These are phyloP conservation scores for Datura wrightii DNA, from an alignment of 257 asterid species.

Conservation along the genomic window DNA sequence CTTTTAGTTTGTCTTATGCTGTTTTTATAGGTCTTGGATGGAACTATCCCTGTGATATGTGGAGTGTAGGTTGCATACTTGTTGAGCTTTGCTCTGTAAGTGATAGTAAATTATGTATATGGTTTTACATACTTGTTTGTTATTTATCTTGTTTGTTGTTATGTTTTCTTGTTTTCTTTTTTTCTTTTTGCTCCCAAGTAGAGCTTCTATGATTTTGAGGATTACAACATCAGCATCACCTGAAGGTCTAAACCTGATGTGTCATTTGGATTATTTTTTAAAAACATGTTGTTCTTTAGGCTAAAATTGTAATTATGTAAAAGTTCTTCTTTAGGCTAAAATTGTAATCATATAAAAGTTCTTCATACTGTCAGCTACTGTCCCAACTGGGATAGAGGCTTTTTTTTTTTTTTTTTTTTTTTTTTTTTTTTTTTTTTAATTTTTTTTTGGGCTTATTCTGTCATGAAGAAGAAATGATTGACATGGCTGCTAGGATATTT, in stretches of 20 bases:
- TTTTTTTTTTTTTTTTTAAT: too few species aligned
- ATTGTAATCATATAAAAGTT: too few species aligned
- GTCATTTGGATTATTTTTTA: too few species aligned
- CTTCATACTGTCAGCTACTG: too few species aligned
- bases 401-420: too few species aligned
- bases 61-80: constrained; percentile 95
- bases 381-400: too few species aligned
- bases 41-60: constrained; percentile 92
- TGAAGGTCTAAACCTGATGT: too few species aligned
- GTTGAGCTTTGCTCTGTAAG: constrained; percentile 92
- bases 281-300: too few species aligned
- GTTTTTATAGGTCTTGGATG: constrained; percentile 77
- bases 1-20: constrained; percentile 35
- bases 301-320: too few species aligned
- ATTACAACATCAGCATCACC: too few species aligned
- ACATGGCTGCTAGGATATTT: background rate
- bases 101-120: constrained; percentile 17
- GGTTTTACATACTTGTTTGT: constrained; percentile 4
- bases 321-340: too few species aligned
- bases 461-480: constrained; percentile 1
- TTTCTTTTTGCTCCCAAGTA: background rate
- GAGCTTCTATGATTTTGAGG: constrained; percentile 5
- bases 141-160: background rate
- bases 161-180: background rate
- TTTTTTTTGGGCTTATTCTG: background rate